Conservation (phyloP, 352 stramenopile species). For the Globisporangium paddicum region DNA sequence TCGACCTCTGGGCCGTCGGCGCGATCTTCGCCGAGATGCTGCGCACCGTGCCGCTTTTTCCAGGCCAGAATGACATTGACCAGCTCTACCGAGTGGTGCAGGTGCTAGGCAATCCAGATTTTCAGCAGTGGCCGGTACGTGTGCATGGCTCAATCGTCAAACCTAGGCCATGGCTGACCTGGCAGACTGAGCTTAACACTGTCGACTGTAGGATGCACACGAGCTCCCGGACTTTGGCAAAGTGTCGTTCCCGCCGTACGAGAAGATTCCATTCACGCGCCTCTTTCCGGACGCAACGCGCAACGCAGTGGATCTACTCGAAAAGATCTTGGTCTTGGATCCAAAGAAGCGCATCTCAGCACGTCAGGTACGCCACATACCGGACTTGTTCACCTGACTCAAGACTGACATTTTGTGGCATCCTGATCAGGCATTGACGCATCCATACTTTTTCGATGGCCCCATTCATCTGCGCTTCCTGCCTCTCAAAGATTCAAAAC, state of each 20-base stretch:
- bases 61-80: slow-evolving; percentile 79
- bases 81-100: slow-evolving; percentile 75
- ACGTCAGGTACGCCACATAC: slow-evolving; percentile 31
- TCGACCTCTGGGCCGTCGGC: slow-evolving; percentile 77
- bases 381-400: too few species aligned
- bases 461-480: slow-evolving; percentile 20
- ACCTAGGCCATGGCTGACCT: too few species aligned
- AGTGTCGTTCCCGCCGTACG: slow-evolving; percentile 56
- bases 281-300: slow-evolving; percentile 43
- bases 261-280: slow-evolving; percentile 28
- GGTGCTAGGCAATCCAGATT: slow-evolving; percentile 50
- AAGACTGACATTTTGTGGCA: too few species aligned
- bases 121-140: slow-evolving; percentile 48
- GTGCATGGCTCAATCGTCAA: too few species aligned
- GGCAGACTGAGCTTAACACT: too few species aligned
- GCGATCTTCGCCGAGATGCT: slow-evolving; percentile 66
- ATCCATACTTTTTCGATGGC: slow-evolving; percentile 47
- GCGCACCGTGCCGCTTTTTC: slow-evolving; percentile 55
- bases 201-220: slow-evolving; percentile 20
- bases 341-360: slow-evolving; percentile 33
- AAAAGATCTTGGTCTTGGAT: slow-evolving; percentile 29
- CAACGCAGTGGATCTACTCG: slow-evolving; percentile 48
- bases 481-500: not conserved
- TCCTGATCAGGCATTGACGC: slow-evolving; percentile 31
- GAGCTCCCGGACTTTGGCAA: slow-evolving; percentile 67